A percentile compares a stretch with the other conserved stretches of the same genome.
Conservation (phyloP, 2,329 filamentous ascomycete species). For the Aspergillus versicolor region DNA sequence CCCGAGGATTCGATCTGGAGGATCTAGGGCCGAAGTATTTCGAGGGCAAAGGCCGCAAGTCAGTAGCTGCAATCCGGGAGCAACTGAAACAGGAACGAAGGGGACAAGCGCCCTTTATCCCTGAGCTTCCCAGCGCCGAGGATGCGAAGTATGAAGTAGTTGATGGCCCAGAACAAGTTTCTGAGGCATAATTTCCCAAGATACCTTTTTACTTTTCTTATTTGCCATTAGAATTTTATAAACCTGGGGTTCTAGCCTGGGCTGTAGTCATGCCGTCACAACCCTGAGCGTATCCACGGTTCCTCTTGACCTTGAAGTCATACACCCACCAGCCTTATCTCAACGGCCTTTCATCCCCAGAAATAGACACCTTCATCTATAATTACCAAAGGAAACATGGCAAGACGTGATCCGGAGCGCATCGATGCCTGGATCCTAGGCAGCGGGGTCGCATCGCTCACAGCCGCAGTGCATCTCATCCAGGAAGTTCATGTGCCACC, state of each 20-base stretch:
- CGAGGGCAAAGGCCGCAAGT: constrained; percentile 49
- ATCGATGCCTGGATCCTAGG: constrained; percentile 37
- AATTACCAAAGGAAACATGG: not conserved
- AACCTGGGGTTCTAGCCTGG: not conserved
- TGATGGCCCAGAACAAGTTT: not conserved
- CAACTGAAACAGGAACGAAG: constrained; percentile 44
- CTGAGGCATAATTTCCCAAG: not conserved
- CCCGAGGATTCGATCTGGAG: constrained; percentile 50
- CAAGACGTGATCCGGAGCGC: constrained; percentile 23
- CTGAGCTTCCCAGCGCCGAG: not conserved
- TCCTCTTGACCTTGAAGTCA: not conserved
- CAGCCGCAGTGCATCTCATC: constrained; percentile 38
- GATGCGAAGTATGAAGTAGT: not conserved
- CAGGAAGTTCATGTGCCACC: constrained; percentile 35
- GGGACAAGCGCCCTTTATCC: constrained; percentile 32
- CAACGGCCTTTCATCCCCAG: not conserved
- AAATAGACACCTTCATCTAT: not conserved
- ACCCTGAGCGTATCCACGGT: constrained; percentile 7
- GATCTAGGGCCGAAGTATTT: constrained; percentile 63
- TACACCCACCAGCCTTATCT: not conserved
- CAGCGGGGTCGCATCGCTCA: constrained; percentile 35
- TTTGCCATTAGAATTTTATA: not conserved
- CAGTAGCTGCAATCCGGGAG: constrained; percentile 31
- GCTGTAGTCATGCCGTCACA: not conserved
- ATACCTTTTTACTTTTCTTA: not conserved